Percentiles rank a stretch among this genome's conserved stretches.
These are phyloP conservation scores for Calycina marina DNA, from an alignment of 2,329 filamentous ascomycete species.

Conservation along the genomic window DNA sequence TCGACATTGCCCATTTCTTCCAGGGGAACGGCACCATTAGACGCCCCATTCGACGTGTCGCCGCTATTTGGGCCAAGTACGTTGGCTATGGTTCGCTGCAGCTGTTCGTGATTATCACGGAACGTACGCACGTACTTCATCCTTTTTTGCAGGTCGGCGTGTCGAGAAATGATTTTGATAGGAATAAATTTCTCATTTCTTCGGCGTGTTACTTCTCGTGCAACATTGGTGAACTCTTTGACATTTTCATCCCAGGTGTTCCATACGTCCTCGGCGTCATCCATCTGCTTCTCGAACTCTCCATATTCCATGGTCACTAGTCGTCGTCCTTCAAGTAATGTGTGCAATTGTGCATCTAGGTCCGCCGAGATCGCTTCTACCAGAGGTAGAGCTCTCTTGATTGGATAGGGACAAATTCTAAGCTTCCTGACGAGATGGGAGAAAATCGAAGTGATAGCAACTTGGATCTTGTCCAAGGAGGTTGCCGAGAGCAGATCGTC, in stretches of 20 bases:
- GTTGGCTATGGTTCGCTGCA: conserved; percentile 90
- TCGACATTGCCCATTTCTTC: conserved; percentile 97
- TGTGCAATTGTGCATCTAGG: conserved; percentile 73
- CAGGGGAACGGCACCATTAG: conserved; percentile 55
- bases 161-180: conserved; percentile 85
- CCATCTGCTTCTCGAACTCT: conserved; percentile 80
- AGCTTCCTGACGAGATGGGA: conserved; percentile 94
- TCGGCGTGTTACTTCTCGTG: conserved; percentile 82
- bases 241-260: conserved; percentile 87
- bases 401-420: conserved; percentile 89
- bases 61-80: conserved; percentile 70
- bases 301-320: conserved; percentile 85
- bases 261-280: conserved; percentile 73
- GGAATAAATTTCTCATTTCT: conserved; percentile 97
- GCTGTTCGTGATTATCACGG: conserved; percentile 91
- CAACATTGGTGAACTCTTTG: conserved; percentile 96
- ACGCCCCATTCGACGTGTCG: conserved; percentile 35
- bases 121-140: conserved; percentile 92
- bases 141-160: conserved; percentile 77
- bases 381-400: conserved; percentile 78
- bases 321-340: conserved; percentile 69
- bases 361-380: conserved; percentile 95
- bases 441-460: conserved; percentile 83
- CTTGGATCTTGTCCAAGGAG: conserved; percentile 73
- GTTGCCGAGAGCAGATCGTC: conserved; percentile 90